A percentile compares a stretch with the other conserved stretches of the same genome.
Evolutionary conservation across 75 land plant genomes (phyloP).

Genomic region (Sequoia sempervirens): DNA sequence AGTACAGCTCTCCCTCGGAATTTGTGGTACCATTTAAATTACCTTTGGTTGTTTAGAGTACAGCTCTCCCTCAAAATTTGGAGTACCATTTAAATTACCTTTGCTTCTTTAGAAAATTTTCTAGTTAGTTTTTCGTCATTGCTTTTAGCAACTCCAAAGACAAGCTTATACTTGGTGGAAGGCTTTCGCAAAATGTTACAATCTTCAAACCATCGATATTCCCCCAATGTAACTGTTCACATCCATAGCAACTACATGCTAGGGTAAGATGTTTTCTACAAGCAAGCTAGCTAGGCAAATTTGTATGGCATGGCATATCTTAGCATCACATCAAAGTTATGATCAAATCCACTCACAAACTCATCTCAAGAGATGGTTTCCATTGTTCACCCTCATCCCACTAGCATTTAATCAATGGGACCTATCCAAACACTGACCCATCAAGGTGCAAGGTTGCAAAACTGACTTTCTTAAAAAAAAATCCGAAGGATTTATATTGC

Average conservation of each 20-base stretch:
- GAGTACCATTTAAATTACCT: too few species aligned
- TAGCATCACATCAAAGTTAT: not conserved
- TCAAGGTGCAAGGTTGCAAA: not conserved
- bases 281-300: not conserved
- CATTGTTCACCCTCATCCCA: not conserved
- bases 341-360: not conserved
- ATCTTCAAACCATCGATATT: not conserved
- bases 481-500: too few species aligned
- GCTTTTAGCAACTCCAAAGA: not conserved
- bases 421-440: not conserved
- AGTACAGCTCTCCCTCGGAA: too few species aligned
- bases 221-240: not conserved
- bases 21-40: not conserved
- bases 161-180: not conserved
- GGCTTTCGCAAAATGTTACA: not conserved
- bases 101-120: too few species aligned
- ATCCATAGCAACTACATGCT: not conserved
- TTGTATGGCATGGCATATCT: not conserved
- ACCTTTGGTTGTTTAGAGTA: not conserved
- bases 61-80: too few species aligned
- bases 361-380: not conserved
- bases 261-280: not conserved
- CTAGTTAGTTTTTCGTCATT: too few species aligned
- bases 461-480: not conserved
- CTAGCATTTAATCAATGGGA: not conserved